A percentile compares a stretch with the other conserved stretches of the same genome.
Evolutionary conservation across 2,329 filamentous ascomycete genomes (phyloP).

Genomic region (Fusarium sp.): DNA sequence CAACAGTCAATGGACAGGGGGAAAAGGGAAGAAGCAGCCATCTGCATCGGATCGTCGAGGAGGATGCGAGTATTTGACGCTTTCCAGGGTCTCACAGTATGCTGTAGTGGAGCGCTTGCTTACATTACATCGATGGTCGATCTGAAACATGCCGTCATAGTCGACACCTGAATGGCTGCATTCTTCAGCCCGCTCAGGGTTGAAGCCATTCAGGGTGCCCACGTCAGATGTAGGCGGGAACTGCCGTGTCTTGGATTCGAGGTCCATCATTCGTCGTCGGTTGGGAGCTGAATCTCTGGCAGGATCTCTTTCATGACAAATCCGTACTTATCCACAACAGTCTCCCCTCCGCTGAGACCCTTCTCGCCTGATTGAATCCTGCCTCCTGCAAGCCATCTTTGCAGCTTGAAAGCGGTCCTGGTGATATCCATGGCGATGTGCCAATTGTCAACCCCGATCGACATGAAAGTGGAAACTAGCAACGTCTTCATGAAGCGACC

Average conservation of each 20-base stretch:
- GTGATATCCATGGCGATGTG: slow-evolving; percentile 55
- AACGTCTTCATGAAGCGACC: slow-evolving; percentile 61
- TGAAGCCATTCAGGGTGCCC: not conserved
- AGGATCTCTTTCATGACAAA: slow-evolving; percentile 37
- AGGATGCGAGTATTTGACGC: slow-evolving; percentile 23
- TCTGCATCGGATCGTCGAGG: not conserved
- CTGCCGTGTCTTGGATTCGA: not conserved
- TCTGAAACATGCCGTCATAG: slow-evolving; percentile 42
- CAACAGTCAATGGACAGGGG: not conserved
- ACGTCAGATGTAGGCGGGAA: slow-evolving; percentile 3
- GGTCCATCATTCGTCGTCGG: slow-evolving; percentile 16
- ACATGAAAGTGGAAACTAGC: slow-evolving; percentile 57
- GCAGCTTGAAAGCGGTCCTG: slow-evolving; percentile 52
- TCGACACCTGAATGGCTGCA: slow-evolving; percentile 4
- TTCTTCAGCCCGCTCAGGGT: not conserved
- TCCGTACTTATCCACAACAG: slow-evolving; percentile 43
- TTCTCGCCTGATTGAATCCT: slow-evolving; percentile 20
- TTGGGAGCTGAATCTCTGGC: slow-evolving; percentile 33
- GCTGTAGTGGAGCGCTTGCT: slow-evolving; percentile 16
- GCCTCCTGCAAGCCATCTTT: slow-evolving; percentile 56
- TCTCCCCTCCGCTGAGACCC: slow-evolving; percentile 42
- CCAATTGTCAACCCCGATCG: slow-evolving; percentile 63
- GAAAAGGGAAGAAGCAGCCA: not conserved
- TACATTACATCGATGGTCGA: not conserved
- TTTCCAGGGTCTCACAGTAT: slow-evolving; percentile 23